Conservation (phyloP, 2,329 filamentous ascomycete species). For the Bipolaris bicolor region DNA sequence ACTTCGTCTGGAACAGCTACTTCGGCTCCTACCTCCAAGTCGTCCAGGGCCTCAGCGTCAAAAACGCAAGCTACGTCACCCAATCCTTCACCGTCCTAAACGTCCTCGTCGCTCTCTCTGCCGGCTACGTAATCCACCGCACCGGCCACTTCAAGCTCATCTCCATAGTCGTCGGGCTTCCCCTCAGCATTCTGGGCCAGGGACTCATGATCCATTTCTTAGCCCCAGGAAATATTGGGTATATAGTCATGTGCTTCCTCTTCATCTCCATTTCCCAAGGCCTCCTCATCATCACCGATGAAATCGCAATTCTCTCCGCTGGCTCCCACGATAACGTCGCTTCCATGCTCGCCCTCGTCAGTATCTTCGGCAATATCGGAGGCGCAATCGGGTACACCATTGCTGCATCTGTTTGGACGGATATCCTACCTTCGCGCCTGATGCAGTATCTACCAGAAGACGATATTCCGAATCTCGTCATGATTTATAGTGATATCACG, state of each 20-base stretch:
- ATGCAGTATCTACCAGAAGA: slow-evolving; percentile 43
- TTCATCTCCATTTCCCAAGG: slow-evolving; percentile 35
- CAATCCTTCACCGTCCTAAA: slow-evolving; percentile 42
- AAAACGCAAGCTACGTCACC: slow-evolving; percentile 42
- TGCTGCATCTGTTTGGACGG: slow-evolving; percentile 67
- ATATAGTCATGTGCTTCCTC: slow-evolving; percentile 41
- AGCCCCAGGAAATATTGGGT: slow-evolving; percentile 30
- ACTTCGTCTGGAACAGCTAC: slow-evolving; percentile 45
- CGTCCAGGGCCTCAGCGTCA: slow-evolving; percentile 33
- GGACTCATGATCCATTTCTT: slow-evolving; percentile 41
- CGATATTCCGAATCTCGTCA: slow-evolving; percentile 46
- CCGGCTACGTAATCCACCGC: slow-evolving; percentile 19
- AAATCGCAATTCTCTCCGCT: slow-evolving; percentile 42
- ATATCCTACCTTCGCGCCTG: slow-evolving; percentile 20
- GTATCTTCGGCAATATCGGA: slow-evolving; percentile 66
- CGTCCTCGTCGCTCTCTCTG: slow-evolving; percentile 18
- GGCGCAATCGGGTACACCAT: slow-evolving; percentile 55
- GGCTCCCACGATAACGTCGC: slow-evolving; percentile 55
- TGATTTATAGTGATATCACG: slow-evolving; percentile 59
- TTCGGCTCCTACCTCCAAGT: slow-evolving; percentile 50
- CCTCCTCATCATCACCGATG: slow-evolving; percentile 30
- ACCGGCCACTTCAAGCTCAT: slow-evolving; percentile 29
- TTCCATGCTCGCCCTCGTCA: slow-evolving; percentile 48
- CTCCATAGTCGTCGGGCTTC: slow-evolving; percentile 24
- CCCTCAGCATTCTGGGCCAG: slow-evolving; percentile 27